Conservation (phyloP, 169 alveolate species). For the Plasmodium falciparum region DNA sequence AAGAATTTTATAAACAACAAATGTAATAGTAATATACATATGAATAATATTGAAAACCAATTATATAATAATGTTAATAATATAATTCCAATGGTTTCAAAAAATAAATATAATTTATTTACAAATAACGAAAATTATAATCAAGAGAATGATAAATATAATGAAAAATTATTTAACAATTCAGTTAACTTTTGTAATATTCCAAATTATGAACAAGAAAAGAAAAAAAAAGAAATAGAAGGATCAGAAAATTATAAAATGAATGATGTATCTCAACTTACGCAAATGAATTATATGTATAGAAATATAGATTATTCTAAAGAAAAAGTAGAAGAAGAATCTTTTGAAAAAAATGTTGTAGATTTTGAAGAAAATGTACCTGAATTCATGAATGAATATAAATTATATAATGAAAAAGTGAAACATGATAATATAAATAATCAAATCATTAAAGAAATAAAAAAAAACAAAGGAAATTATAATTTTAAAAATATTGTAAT, state of each 20-base stretch:
- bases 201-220: slow-evolving; percentile 30
- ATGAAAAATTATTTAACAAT: slow-evolving; percentile 6
- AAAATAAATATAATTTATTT: slow-evolving; percentile 26
- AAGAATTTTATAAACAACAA: slow-evolving; percentile 6
- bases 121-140: slow-evolving; percentile 4
- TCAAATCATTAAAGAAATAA: slow-evolving; percentile 35
- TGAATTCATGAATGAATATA: slow-evolving; percentile 14
- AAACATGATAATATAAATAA: slow-evolving; percentile 40
- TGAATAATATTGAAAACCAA: neutral
- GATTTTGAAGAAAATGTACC: slow-evolving; percentile 1
- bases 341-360: neutral
- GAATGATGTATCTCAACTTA: slow-evolving; percentile 13
- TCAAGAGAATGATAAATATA: slow-evolving; percentile 11
- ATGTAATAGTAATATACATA: neutral
- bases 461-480: slow-evolving; percentile 26
- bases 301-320: neutral
- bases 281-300: neutral
- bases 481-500: slow-evolving; percentile 40
- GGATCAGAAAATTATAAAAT: neutral
- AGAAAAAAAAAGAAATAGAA: slow-evolving; percentile 7
- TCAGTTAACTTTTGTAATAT: slow-evolving; percentile 12
- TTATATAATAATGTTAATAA: slow-evolving; percentile 19
- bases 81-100: slow-evolving; percentile 14
- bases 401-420: slow-evolving; percentile 18
- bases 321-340: slow-evolving; percentile 2